phyloP scores from a whole-genome alignment of 768 basidiomycete species.

The Mycena galopus region DNA sequence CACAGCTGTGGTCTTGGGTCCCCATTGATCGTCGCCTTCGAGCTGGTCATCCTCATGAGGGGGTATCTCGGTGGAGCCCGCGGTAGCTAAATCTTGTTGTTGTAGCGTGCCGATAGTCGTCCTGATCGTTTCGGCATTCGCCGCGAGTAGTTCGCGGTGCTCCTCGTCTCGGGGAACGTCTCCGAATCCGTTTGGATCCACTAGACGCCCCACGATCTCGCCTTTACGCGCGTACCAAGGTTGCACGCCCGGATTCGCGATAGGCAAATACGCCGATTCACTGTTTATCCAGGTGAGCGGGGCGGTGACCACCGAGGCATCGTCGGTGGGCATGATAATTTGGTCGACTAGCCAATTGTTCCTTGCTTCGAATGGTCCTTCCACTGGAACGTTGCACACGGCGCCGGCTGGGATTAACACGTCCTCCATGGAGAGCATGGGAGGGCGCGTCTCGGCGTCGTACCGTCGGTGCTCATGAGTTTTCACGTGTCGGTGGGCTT shows the following conservation, averaged over 20 bases:
- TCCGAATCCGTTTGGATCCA: not conserved
- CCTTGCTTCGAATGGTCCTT: not conserved
- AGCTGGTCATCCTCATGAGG: too few relatives aligned
- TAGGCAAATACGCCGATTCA: slow-evolving; percentile 17
- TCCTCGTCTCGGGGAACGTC: not conserved
- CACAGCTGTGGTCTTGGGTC: not conserved
- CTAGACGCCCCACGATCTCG: not conserved
- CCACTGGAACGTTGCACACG: slow-evolving; percentile 8
- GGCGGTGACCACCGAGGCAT: not conserved
- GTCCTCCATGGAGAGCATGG: not conserved
- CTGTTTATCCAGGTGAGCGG: too few relatives aligned
- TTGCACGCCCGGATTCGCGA: slow-evolving; percentile 31
- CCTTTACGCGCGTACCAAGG: not conserved
- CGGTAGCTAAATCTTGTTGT: too few relatives aligned
- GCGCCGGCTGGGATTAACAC: not conserved
- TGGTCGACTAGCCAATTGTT: slow-evolving; percentile 35
- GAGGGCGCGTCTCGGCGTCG: not conserved
- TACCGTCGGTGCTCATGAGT: not conserved
- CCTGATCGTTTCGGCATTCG: not conserved
- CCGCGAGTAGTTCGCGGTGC: not conserved
- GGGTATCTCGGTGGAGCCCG: too few relatives aligned
- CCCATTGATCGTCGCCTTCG: too few relatives aligned
- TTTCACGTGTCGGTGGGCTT: not conserved
- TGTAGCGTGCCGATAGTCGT: not conserved
- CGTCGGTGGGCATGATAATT: slow-evolving; percentile 17